Percentiles rank a stretch among this genome's conserved stretches.
Conservation (phyloP, 352 stramenopile species). For the Phytophthora constricta region DNA sequence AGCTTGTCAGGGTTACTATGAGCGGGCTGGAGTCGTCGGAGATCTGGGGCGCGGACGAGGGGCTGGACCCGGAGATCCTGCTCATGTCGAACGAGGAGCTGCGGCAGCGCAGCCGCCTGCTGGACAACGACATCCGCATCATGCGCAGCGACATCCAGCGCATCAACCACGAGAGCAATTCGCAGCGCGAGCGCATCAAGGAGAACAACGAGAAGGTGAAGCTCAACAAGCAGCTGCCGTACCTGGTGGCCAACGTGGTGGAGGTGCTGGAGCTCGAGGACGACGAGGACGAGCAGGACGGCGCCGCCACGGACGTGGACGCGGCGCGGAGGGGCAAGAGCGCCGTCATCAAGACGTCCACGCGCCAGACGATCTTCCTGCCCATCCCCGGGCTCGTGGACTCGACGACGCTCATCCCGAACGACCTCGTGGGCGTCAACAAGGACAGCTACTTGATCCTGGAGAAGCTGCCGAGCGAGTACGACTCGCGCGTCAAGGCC, state of each 20-base stretch:
- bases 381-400: constrained; percentile 98
- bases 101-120: constrained; percentile 94
- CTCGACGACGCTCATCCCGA: constrained; percentile 94
- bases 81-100: constrained; percentile 96
- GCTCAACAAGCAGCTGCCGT: constrained; percentile 99
- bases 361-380: constrained; percentile 98
- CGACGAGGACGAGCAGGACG: constrained; percentile 95
- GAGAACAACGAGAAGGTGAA: constrained; percentile 99
- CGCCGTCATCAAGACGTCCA: constrained; percentile 98
- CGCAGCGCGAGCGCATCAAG: constrained; percentile 95
- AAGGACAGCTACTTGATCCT: constrained; percentile 99
- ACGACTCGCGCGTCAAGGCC: constrained; percentile 98
- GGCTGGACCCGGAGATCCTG: constrained; percentile 90
- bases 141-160: constrained; percentile 97
- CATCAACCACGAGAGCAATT: constrained; percentile 96
- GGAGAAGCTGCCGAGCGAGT: constrained; percentile 98
- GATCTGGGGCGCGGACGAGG: constrained; percentile 69
- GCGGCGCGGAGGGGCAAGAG: constrained; percentile 91
- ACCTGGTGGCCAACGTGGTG: constrained; percentile 99
- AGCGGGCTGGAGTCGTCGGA: constrained; percentile 68
- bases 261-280: constrained; percentile 91
- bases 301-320: constrained; percentile 93
- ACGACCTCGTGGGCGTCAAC: constrained; percentile 98
- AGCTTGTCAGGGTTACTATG: constrained; percentile 53
- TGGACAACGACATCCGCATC: constrained; percentile 98